These are phyloP conservation scores for Aspergillus ibericus DNA, from an alignment of 2,329 filamentous ascomycete genomes.

Conservation along the genomic window DNA sequence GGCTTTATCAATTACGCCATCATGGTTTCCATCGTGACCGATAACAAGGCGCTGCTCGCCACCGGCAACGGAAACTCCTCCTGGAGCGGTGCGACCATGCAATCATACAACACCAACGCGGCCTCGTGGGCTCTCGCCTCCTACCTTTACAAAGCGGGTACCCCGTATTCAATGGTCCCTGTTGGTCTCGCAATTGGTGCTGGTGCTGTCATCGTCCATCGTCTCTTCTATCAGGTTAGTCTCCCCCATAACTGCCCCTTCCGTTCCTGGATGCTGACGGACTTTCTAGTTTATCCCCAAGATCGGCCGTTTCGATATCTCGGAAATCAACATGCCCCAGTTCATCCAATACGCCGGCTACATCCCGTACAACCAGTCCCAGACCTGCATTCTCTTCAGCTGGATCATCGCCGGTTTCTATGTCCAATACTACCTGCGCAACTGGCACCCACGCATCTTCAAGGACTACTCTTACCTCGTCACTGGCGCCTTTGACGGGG, in stretches of 20 bases:
- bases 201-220: constrained; percentile 47
- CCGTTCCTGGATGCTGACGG: background rate
- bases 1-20: constrained; percentile 57
- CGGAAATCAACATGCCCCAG: constrained; percentile 15
- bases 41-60: constrained; percentile 50
- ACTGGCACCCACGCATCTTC: constrained; percentile 38
- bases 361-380: constrained; percentile 8
- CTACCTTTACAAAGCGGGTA: constrained; percentile 53
- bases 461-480: constrained; percentile 47
- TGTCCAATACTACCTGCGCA: constrained; percentile 39
- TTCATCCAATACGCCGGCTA: constrained; percentile 9
- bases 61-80: constrained; percentile 49
- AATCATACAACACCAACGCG: constrained; percentile 42
- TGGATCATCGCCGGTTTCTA: constrained; percentile 21
- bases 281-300: background rate
- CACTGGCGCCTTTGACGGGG: constrained; percentile 43
- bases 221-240: constrained; percentile 19
- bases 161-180: constrained; percentile 51
- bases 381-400: constrained; percentile 19
- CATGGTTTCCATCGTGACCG: constrained; percentile 56
- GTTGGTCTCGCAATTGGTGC: constrained; percentile 53
- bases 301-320: constrained; percentile 16
- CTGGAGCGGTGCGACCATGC: constrained; percentile 56
- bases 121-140: constrained; percentile 51
- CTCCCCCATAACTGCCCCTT: background rate